phyloP scores from a whole-genome alignment of 371 early-diverging fungal species.

The Mucor racemosus region DNA sequence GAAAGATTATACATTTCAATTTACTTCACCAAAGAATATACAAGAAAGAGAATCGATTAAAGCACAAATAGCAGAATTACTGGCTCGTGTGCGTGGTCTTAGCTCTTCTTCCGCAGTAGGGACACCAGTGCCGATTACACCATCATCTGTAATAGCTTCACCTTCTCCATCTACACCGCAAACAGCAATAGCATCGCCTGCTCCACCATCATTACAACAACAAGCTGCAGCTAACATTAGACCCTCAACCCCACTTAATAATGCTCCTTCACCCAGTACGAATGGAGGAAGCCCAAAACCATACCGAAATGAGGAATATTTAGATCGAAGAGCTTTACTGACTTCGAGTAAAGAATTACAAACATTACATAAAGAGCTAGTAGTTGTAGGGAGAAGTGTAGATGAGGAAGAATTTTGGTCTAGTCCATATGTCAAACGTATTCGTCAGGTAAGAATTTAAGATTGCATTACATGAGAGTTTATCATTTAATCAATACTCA shows the following conservation, averaged over 20 bases:
- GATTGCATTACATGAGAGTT: too few relatives aligned
- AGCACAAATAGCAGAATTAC: slow-evolving; percentile 53
- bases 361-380: slow-evolving; percentile 80
- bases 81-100: slow-evolving; percentile 46
- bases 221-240: slow-evolving; percentile 8
- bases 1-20: slow-evolving; percentile 57
- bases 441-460: slow-evolving; percentile 34
- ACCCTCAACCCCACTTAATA: not conserved
- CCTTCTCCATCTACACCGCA: slow-evolving; percentile 19
- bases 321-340: slow-evolving; percentile 66
- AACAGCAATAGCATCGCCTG: slow-evolving; percentile 4
- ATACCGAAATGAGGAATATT: slow-evolving; percentile 59
- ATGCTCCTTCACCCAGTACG: slow-evolving; percentile 19
- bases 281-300: slow-evolving; percentile 24
- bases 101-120: slow-evolving; percentile 8
- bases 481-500: too few relatives aligned
- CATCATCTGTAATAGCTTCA: slow-evolving; percentile 16
- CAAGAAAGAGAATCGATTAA: slow-evolving; percentile 65
- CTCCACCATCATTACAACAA: slow-evolving; percentile 14
- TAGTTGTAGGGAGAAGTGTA: slow-evolving; percentile 70
- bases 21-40: slow-evolving; percentile 56
- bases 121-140: slow-evolving; percentile 28
- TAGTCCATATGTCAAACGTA: slow-evolving; percentile 66
- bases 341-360: slow-evolving; percentile 72
- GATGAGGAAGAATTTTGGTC: slow-evolving; percentile 94